Evolutionary conservation across 2,329 filamentous ascomycete species (phyloP), one percentile per base, ranked within the genome.

Genomic region (Cladosporium colombiae): DNA sequence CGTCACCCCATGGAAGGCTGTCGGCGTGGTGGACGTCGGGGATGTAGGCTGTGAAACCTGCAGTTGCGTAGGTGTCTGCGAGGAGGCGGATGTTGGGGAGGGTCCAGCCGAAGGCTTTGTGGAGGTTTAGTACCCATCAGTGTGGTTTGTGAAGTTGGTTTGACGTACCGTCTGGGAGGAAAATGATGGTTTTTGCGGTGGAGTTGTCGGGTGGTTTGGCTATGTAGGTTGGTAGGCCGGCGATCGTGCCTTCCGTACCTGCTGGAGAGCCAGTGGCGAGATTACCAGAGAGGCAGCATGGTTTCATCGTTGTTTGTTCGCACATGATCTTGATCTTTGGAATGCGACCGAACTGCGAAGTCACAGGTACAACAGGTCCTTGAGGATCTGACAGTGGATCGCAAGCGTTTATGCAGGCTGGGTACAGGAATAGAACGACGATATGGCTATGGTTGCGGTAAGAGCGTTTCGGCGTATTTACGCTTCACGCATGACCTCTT

Each of bases 21-120:
- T 82, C 79, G 64, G 77, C 77, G 56, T 75, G 62, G 70, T 79
- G 77, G 2, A 84, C 72, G 69, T 83, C 81, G 1, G 81, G 78
- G 35, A 83, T 71, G 70, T 82, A 83, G 68, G 76, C 76, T 59
- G 79, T 81, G 69, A 80, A 82, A 70, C 81, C 78, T 14, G 76
- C 76, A 67, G 78, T 76, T 33, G 82, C 81, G 70, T 82, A 84
- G 59, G 79, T 73, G 71, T 83, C 82, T 14, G 81, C 81, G 16
- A 83, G 73, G 4, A 84, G 69, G 35, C 81, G 78, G 53, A 78
- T 72, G 70, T 83, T 83, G 35, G 75, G 71, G 58, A 83, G 78
- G n/a, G 78, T 78, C 78, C 78, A 83, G 66, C 82, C 82, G 66
- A 82, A 83, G 72, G 84, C 76, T 46, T 75, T 56, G 35, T 29